A percentile compares a stretch with the other conserved stretches of the same genome.
These are phyloP conservation scores for Teratosphaeria gauchensis DNA, from an alignment of 2,329 filamentous ascomycete genomes.

Conservation along the genomic window DNA sequence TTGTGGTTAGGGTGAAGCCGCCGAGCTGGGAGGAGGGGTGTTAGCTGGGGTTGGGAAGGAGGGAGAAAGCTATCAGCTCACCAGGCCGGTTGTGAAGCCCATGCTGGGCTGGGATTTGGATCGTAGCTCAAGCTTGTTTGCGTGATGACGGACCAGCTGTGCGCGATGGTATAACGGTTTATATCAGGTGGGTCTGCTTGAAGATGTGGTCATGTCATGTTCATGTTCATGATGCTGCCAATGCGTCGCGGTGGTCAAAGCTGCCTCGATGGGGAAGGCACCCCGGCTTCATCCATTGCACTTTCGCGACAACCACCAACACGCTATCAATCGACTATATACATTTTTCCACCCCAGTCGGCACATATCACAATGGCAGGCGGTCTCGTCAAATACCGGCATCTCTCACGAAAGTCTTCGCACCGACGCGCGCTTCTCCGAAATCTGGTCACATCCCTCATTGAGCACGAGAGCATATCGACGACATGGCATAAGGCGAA, in stretches of 20 bases:
- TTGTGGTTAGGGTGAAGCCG: conserved; percentile 42
- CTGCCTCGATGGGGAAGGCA: not conserved
- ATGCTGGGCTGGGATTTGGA: conserved; percentile 21
- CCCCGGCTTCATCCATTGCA: not conserved
- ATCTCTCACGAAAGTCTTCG: conserved; percentile 73
- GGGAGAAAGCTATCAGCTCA: conserved; percentile 19
- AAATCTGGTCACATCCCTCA: conserved; percentile 89
- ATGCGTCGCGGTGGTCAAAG: not conserved
- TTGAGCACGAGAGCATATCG: conserved; percentile 84
- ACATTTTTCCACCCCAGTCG: not conserved
- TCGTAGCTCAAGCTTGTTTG: not conserved
- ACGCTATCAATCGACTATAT: not conserved
- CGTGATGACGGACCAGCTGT: not conserved
- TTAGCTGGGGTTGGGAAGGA: not conserved
- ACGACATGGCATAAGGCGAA: conserved; percentile 97
- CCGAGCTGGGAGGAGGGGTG: conserved; percentile 30
- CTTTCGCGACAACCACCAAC: not conserved
- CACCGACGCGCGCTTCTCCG: conserved; percentile 88
- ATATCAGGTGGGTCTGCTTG: not conserved
- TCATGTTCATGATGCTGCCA: not conserved
- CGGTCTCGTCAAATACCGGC: conserved; percentile 76
- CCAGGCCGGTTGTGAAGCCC: conserved; percentile 45
- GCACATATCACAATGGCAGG: conserved; percentile 60
- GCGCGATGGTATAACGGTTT: not conserved
- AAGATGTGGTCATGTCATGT: not conserved